phyloP scores from a whole-genome alignment of 116 monocot genomes.

The Posidonia oceanica region DNA sequence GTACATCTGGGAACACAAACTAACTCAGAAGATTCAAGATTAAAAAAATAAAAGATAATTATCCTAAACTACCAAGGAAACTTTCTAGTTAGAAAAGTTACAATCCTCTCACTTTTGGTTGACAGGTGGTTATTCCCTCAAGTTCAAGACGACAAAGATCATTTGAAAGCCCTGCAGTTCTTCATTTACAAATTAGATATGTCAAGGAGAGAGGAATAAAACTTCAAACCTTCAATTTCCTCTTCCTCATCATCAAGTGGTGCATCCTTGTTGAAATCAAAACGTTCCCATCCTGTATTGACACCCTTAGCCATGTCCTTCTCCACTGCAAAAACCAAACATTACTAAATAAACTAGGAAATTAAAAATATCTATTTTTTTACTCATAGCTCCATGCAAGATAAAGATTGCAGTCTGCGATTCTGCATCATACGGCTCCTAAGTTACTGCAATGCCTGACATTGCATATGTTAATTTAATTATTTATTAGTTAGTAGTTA shows the following conservation, averaged over 20 bases:
- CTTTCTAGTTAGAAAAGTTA: too few relatives aligned
- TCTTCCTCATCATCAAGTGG: slow-evolving; percentile 94
- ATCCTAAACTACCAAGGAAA: too few relatives aligned
- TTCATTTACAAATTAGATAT: neutral
- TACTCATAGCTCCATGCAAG: neutral
- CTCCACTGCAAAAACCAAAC: slow-evolving; percentile 34
- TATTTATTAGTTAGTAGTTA: too few relatives aligned
- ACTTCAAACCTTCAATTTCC: slow-evolving; percentile 53
- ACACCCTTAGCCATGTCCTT: slow-evolving; percentile 54
- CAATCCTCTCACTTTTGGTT: too few relatives aligned
- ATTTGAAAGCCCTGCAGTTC: neutral
- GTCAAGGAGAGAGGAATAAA: neutral
- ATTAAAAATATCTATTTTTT: neutral
- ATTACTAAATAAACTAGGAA: neutral
- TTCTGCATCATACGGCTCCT: too few relatives aligned
- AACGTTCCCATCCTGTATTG: slow-evolving; percentile 73
- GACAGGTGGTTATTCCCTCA: too few relatives aligned
- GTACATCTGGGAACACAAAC: too few relatives aligned
- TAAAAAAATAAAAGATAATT: too few relatives aligned
- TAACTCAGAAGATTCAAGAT: too few relatives aligned
- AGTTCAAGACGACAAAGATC: neutral
- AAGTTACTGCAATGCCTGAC: too few relatives aligned
- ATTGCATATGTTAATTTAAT: too few relatives aligned
- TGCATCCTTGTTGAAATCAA: slow-evolving; percentile 94
- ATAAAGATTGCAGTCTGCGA: too few relatives aligned